Base-by-base conservation (phyloP, 495 filamentous ascomycete genomes). In the Aspergillus panamensis region DNA sequence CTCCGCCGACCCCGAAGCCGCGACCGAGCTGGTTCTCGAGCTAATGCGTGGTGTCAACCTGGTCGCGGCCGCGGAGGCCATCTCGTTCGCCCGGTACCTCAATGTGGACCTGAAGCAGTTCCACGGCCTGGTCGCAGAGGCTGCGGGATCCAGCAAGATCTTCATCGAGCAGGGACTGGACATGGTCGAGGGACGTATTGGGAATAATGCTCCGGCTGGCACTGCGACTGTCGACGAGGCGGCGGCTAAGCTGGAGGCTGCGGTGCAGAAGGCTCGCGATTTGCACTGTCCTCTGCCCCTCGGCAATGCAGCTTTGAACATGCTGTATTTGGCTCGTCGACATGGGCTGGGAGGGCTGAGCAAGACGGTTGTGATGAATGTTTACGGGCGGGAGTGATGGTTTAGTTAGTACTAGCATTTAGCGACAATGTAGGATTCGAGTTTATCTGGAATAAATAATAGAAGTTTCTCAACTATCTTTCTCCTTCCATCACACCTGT, bases 31-130 rank as follows among this genome's bases (percentile, higher is more conserved):
- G 8, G 85, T 91, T 7, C 60, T 79, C 0, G 78, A 82, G 55
- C 67, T 87, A 16, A 79, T 90, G 67, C 75, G 73, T 30, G 83
- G 80, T 13, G 86, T 90, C 29, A 83, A 88, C 61, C 78, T 90
- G 10, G 82, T 80, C 44, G 78, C 82, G 0, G 82, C 85, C 0
- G 81, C 81, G 0, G 88, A 92, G 65, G 80, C 87, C 0, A 78
- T 91, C 54, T 68, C 81, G 0, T 88, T 91, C 61, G 88, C 85
- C 2, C 74, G 78, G 7, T 68, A 73, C 33, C 81, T 90, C 16
- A 77, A 81, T 0, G 74, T 90, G 21, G 86, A 89, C 51, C 69
- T 87, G 10, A 75, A 81, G 19, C 81, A 87, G 66, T 84, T 90
- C 50, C 84, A 79, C 57, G 79, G 82, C 1, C 77, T 92, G 42